Percentiles rank a stretch among this genome's conserved stretches.
Evolutionary conservation across 441 rosid species (phyloP).

Genomic region (Mallotus japonicus): DNA sequence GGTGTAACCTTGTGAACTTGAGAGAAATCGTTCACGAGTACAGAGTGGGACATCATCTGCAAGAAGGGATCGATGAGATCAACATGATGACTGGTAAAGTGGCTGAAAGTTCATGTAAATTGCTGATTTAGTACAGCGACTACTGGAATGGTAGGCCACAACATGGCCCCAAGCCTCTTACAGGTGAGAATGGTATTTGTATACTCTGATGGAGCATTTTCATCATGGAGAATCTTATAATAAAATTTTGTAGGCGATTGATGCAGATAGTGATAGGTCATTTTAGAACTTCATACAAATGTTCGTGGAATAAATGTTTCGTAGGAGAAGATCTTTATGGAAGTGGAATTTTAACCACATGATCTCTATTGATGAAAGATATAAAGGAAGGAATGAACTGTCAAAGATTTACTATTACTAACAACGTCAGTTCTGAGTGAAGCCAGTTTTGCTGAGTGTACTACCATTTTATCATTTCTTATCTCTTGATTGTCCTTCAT

Average conservation of each 20-base stretch:
- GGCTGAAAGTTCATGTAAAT: constrained; percentile 5
- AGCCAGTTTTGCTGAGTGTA: neutral
- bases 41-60: constrained; percentile 17
- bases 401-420: neutral
- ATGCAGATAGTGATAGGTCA: neutral
- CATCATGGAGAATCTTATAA: neutral
- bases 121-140: constrained; percentile 3
- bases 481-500: neutral
- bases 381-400: neutral
- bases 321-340: neutral
- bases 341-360: neutral
- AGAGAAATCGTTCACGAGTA: constrained; percentile 57
- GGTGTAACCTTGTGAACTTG: constrained; percentile 67
- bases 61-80: constrained; percentile 20
- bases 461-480: neutral
- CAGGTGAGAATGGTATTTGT: neutral
- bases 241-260: neutral
- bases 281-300: neutral
- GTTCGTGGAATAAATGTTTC: neutral
- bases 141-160: neutral
- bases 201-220: neutral
- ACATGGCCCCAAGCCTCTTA: neutral
- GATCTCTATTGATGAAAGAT: neutral
- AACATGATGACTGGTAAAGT: constrained; percentile 12
- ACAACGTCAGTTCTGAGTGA: neutral